A percentile compares a stretch with the other conserved stretches of the same genome.
These are phyloP conservation scores for Vinca major DNA, from an alignment of 305 asterid species.

Conservation along the genomic window DNA sequence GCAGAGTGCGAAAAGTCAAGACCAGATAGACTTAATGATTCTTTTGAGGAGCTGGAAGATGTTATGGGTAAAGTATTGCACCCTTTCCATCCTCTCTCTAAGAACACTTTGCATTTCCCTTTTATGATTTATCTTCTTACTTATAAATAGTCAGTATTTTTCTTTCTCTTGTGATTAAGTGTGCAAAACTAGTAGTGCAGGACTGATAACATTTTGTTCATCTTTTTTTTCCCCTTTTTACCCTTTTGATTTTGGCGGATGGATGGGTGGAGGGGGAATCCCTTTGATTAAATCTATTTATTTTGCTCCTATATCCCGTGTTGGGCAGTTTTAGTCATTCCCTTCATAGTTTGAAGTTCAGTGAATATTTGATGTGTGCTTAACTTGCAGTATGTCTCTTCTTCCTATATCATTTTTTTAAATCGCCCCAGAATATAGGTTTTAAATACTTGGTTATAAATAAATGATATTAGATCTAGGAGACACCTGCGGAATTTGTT, in stretches of 20 bases:
- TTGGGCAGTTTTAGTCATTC: neutral
- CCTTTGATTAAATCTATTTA: neutral
- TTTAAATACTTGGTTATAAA: no score
- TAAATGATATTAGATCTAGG: no score
- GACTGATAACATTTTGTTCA: neutral
- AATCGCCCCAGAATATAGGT: no score
- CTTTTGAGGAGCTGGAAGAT: conserved; percentile 13
- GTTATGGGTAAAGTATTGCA: conserved; percentile 8
- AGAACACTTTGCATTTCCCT: neutral
- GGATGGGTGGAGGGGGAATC: neutral
- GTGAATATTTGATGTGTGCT: no score
- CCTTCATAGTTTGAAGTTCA: no score
- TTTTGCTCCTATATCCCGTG: neutral
- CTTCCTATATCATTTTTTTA: no score
- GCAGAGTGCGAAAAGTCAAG: conserved; percentile 15
- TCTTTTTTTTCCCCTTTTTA: neutral
- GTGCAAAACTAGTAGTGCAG: neutral
- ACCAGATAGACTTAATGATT: conserved; percentile 11
- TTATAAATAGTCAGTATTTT: neutral
- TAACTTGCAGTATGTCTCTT: no score
- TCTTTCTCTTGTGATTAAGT: neutral
- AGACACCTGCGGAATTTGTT: no score
- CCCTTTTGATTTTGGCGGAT: neutral
- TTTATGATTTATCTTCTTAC: neutral
- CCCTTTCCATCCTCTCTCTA: neutral